Percentiles rank a stretch among this genome's conserved stretches.
phyloP scores from a whole-genome alignment of 2,329 filamentous ascomycete species.

The Tolypocladium amazonense region DNA sequence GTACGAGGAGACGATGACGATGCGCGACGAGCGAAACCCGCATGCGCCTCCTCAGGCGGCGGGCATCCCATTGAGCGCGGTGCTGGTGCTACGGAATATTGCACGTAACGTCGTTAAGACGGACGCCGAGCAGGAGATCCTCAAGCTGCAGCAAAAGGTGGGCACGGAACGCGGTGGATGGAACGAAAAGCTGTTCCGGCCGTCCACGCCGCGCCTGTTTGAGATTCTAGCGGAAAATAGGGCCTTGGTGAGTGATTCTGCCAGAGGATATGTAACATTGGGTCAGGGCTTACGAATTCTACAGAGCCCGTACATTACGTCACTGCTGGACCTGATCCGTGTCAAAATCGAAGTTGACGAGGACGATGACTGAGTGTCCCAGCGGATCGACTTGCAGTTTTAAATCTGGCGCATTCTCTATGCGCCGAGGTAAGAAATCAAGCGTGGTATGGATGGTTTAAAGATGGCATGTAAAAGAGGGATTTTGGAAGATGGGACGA shows the following conservation, averaged over 20 bases:
- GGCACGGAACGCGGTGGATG: constrained; percentile 38
- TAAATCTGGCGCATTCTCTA: neutral
- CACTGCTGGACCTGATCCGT: constrained; percentile 26
- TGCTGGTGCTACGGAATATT: constrained; percentile 69
- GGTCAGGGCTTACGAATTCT: constrained; percentile 7
- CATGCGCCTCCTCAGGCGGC: constrained; percentile 53
- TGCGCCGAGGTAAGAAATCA: neutral
- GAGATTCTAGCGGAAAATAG: constrained; percentile 62
- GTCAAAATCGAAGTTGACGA: constrained; percentile 16
- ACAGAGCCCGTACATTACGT: constrained; percentile 29
- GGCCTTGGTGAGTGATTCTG: constrained; percentile 36
- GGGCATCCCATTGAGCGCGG: constrained; percentile 68
- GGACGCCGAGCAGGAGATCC: constrained; percentile 42
- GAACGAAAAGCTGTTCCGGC: constrained; percentile 59
- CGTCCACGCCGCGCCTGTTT: constrained; percentile 52
- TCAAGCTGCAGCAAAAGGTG: constrained; percentile 34
- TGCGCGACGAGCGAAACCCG: constrained; percentile 47
- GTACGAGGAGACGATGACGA: constrained; percentile 45
- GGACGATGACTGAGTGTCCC: constrained; percentile 1
- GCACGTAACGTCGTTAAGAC: constrained; percentile 57
- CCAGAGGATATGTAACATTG: neutral
- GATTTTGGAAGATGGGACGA: neutral
- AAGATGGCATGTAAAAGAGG: neutral
- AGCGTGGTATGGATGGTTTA: neutral
- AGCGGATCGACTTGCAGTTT: neutral